phyloP scores from a whole-genome alignment of 148 eudicot genomes.

The Rhododendron ovatum region DNA sequence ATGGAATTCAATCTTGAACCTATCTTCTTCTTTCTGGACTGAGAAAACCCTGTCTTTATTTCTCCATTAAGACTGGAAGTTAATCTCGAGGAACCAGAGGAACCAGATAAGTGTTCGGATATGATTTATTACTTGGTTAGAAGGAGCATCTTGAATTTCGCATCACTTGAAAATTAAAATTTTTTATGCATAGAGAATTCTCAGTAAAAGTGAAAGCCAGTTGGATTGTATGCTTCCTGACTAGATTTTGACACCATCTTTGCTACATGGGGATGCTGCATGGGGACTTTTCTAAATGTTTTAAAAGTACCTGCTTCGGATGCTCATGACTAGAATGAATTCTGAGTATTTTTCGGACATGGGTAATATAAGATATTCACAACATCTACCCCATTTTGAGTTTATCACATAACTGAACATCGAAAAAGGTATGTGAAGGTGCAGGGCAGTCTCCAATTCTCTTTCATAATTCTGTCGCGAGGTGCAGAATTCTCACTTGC shows the following conservation, averaged over 20 bases:
- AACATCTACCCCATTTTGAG: background rate
- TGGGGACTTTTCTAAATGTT: background rate
- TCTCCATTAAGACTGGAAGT: no score
- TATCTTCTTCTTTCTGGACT: no score
- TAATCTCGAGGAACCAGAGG: no score
- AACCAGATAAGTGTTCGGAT: no score
- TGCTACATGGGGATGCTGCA: background rate
- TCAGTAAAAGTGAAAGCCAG: background rate
- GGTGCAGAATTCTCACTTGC: no score
- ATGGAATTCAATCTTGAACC: no score
- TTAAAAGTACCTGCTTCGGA: background rate
- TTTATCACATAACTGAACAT: background rate
- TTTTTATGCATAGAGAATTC: background rate
- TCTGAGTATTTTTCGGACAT: background rate
- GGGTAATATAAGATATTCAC: background rate
- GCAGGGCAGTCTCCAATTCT: no score
- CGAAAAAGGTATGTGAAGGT: no score
- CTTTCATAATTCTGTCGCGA: no score
- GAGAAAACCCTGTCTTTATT: no score
- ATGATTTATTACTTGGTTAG: background rate
- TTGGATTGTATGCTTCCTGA: background rate
- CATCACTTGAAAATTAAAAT: no score
- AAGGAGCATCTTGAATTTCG: background rate
- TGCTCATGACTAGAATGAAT: background rate
- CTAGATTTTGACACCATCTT: background rate